Conservation (phyloP, 2,329 filamentous ascomycete species). For the Malbranchea zuffiana region DNA sequence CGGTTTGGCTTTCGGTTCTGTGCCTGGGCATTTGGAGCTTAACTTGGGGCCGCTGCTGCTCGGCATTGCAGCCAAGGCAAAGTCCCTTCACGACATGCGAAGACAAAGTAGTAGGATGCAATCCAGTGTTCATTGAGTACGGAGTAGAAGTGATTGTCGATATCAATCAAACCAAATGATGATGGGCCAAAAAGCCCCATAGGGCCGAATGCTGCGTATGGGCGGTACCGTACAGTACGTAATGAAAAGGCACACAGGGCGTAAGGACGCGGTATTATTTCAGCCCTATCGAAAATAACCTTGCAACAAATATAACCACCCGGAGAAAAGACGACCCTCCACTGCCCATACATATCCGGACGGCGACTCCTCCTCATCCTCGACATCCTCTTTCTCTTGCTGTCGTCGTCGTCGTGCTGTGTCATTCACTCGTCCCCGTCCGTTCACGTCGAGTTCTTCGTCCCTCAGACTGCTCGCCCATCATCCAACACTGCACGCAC, state of each 20-base stretch:
- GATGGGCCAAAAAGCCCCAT: background rate
- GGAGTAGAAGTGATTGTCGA: constrained; percentile 2
- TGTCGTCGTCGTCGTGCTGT: background rate
- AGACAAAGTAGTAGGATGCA: background rate
- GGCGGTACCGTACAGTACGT: constrained; percentile 1
- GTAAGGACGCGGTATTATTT: constrained; percentile 8
- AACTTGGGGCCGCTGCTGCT: too few relatives aligned
- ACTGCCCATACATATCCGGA: background rate
- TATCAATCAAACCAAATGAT: constrained; percentile 2
- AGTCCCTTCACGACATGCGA: too few relatives aligned
- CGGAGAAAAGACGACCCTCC: background rate
- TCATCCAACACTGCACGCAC: background rate
- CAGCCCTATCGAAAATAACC: constrained; percentile 8
- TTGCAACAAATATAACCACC: background rate
- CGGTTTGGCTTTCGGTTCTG: too few relatives aligned
- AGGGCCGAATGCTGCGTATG: background rate
- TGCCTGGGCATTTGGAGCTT: too few relatives aligned
- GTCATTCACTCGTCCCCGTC: background rate
- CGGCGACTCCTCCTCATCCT: constrained; percentile 7
- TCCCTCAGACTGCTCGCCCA: background rate
- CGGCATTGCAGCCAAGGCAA: too few relatives aligned
- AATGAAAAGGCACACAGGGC: background rate
- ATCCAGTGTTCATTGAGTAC: background rate
- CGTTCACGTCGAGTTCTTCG: background rate
- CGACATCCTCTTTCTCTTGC: constrained; percentile 8